Percentiles rank a stretch among this genome's conserved stretches.
phyloP scores from a whole-genome alignment of 352 stramenopile genomes.

The Sclerospora graminicola region DNA sequence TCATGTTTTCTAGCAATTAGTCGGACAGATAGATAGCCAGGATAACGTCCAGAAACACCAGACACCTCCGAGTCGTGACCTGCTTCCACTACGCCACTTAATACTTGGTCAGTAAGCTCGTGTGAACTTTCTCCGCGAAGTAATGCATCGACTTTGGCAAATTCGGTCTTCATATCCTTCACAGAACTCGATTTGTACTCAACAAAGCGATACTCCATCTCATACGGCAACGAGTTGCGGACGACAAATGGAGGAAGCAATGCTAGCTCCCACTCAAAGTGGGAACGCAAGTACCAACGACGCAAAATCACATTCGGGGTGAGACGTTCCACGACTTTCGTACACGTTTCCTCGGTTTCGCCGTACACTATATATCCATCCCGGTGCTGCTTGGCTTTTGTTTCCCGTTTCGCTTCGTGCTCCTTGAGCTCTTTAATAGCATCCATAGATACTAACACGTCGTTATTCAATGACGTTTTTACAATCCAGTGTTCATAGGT shows the following conservation, averaged over 20 bases:
- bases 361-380: constrained; percentile 64
- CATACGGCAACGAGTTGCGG: constrained; percentile 80
- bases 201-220: constrained; percentile 76
- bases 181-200: constrained; percentile 62
- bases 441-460: constrained; percentile 47
- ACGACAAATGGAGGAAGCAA: constrained; percentile 73
- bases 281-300: constrained; percentile 59
- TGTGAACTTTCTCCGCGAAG: constrained; percentile 27
- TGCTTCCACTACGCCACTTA: constrained; percentile 46
- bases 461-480: constrained; percentile 64
- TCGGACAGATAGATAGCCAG: constrained; percentile 66
- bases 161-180: constrained; percentile 45
- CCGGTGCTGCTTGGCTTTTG: constrained; percentile 43
- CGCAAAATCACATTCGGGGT: constrained; percentile 65
- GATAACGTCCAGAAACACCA: constrained; percentile 53
- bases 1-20: constrained; percentile 30
- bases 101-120: constrained; percentile 25
- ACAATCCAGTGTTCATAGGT: constrained; percentile 68
- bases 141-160: constrained; percentile 44
- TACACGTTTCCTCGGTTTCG: constrained; percentile 62
- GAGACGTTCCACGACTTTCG: constrained; percentile 63
- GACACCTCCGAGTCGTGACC: constrained; percentile 68
- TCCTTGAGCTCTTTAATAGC: constrained; percentile 52
- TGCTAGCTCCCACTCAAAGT: constrained; percentile 76
- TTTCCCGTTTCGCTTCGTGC: constrained; percentile 33